Conservation (phyloP, 1,284 basidiomycete genomes). For the Trichosporon sp. region DNA sequence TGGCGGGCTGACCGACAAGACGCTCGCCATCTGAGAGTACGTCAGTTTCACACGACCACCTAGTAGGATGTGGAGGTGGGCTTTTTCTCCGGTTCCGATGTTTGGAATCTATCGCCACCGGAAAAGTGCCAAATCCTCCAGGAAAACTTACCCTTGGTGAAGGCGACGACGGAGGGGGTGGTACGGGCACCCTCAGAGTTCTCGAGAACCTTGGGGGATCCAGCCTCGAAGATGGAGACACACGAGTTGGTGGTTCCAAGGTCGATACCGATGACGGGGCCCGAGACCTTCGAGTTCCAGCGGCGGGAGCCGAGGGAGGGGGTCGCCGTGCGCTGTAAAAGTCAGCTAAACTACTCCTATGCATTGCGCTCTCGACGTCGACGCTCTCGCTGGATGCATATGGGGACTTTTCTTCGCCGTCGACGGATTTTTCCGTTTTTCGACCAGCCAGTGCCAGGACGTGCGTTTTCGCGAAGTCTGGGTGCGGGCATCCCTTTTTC, state of each 20-base stretch:
- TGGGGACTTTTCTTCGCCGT: neutral
- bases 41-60: neutral
- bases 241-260: conserved; percentile 73
- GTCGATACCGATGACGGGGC: conserved; percentile 61
- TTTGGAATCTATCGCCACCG: neutral
- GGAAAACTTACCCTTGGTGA: conserved; percentile 72
- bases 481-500: neutral
- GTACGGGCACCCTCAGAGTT: conserved; percentile 97
- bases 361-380: neutral
- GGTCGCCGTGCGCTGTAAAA: conserved; percentile 41
- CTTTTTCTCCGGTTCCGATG: neutral
- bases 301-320: conserved; percentile 50
- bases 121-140: neutral
- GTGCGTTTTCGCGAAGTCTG: neutral
- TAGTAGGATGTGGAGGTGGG: neutral
- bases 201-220: conserved; percentile 91
- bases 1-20: conserved; percentile 92
- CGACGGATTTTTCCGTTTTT: conserved; percentile 15
- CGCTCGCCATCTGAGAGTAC: conserved; percentile 69
- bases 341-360: conserved; percentile 5
- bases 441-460: neutral
- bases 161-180: conserved; percentile 97
- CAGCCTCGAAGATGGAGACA: conserved; percentile 93
- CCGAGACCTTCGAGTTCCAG: conserved; percentile 59
- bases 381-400: neutral